Percentiles rank a stretch among this genome's conserved stretches.
Conservation (phyloP, 148 eudicot genomes). For the Diospyros kaki region DNA sequence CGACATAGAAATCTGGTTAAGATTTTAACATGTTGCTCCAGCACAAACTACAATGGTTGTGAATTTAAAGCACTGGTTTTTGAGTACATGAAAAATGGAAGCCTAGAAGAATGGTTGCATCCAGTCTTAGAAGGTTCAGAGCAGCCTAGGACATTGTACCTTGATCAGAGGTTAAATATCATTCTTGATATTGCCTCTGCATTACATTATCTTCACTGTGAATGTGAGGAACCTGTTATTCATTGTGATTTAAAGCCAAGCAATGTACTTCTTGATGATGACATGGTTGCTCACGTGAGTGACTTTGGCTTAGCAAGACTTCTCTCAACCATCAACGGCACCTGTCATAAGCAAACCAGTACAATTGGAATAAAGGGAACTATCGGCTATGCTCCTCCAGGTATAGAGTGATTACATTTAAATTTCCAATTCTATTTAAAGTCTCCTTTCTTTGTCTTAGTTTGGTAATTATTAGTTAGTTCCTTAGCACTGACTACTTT, state of each 20-base stretch:
- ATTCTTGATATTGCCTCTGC: slow-evolving; percentile 22
- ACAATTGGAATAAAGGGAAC: slow-evolving; percentile 32
- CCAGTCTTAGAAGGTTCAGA: not conserved
- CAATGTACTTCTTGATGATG: slow-evolving; percentile 25
- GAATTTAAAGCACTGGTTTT: slow-evolving; percentile 28
- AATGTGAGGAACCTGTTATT: slow-evolving; percentile 26
- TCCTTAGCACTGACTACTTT: not conserved
- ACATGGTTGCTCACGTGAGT: slow-evolving; percentile 25
- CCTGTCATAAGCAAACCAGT: slow-evolving; percentile 12
- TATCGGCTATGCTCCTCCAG: slow-evolving; percentile 36
- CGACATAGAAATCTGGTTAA: slow-evolving; percentile 24
- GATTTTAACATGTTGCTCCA: slow-evolving; percentile 19
- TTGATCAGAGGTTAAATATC: slow-evolving; percentile 8
- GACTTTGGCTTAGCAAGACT: slow-evolving; percentile 37
- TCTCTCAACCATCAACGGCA: not conserved
- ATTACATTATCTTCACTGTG: slow-evolving; percentile 30
- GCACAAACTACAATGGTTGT: too few species aligned
- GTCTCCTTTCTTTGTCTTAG: too few species aligned
- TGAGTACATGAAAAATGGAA: slow-evolving; percentile 23
- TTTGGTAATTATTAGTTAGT: not conserved
- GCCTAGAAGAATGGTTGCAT: slow-evolving; percentile 27
- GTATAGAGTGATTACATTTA: not conserved
- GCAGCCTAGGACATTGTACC: too few species aligned
- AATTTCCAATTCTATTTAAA: too few species aligned
- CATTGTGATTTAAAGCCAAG: slow-evolving; percentile 39